Evolutionary conservation across 805 yeast species (phyloP).

Genomic region (Maudiozyma barnettii): DNA sequence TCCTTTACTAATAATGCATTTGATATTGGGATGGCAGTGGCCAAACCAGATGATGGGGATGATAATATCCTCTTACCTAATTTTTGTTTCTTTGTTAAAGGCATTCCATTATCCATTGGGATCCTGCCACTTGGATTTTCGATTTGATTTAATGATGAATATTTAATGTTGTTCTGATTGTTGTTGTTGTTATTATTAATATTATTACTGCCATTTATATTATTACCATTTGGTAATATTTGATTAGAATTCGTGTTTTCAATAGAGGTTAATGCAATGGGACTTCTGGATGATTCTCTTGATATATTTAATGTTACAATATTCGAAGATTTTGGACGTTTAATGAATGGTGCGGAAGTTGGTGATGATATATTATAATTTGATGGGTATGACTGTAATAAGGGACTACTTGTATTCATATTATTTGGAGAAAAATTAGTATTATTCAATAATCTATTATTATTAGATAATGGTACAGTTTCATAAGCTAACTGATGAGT

Average conservation of each 20-base stretch:
- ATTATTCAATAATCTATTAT: neutral
- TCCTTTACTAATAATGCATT: conserved; percentile 1
- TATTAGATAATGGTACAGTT: conserved; percentile 6
- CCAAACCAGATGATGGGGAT: conserved; percentile 6
- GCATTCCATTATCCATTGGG: conserved; percentile 3
- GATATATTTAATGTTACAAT: conserved; percentile 28
- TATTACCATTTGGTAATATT: neutral
- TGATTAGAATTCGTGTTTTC: conserved; percentile 1
- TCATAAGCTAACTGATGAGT: conserved; percentile 14
- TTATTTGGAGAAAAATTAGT: neutral
- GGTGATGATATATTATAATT: conserved; percentile 3
- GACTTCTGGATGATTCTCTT: conserved; percentile 27
- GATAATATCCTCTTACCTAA: conserved; percentile 4
- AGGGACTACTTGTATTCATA: conserved; percentile 1
- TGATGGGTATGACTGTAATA: conserved; percentile 4
- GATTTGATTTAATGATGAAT: conserved; percentile 6
- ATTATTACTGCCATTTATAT: neutral
- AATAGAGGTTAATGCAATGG: conserved; percentile 10
- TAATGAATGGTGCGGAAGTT: conserved; percentile 14
- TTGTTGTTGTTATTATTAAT: neutral
- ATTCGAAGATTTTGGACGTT: conserved; percentile 25
- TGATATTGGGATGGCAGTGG: conserved; percentile 3
- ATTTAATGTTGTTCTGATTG: neutral
- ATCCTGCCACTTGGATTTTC: conserved; percentile 4
- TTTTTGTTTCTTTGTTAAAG: conserved; percentile 2